These are phyloP conservation scores for Rhodotorula kratochvilovae DNA, from an alignment of 768 basidiomycete genomes.

Conservation along the genomic window DNA sequence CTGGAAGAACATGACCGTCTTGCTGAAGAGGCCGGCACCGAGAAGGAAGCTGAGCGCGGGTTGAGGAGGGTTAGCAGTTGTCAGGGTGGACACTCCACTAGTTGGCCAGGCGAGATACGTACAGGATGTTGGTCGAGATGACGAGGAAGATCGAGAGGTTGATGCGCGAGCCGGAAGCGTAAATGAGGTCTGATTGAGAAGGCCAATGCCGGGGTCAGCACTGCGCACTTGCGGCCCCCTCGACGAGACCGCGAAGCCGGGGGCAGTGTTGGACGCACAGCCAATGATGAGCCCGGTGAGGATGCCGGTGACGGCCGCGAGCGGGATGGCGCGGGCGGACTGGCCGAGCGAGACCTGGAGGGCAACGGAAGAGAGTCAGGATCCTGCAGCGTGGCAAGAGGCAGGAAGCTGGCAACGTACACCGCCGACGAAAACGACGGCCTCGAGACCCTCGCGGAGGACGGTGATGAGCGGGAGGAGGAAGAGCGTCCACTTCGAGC, in stretches of 20 bases:
- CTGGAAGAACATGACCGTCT: slow-evolving; percentile 68
- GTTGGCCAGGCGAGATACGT: not conserved
- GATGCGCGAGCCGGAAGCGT: slow-evolving; percentile 71
- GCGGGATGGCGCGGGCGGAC: slow-evolving; percentile 67
- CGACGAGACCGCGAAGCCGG: not conserved
- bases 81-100: not conserved
- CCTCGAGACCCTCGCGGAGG: slow-evolving; percentile 88
- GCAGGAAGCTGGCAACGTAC: slow-evolving; percentile 46
- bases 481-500: slow-evolving; percentile 74
- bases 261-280: slow-evolving; percentile 41
- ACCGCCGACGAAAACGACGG: slow-evolving; percentile 87
- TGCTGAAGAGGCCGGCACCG: slow-evolving; percentile 87
- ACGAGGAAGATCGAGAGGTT: slow-evolving; percentile 83
- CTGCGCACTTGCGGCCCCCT: not conserved
- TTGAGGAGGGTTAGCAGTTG: too few relatives aligned
- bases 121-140: slow-evolving; percentile 79
- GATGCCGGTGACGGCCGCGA: slow-evolving; percentile 81
- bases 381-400: too few relatives aligned
- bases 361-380: not conserved
- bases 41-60: slow-evolving; percentile 60
- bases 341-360: slow-evolving; percentile 66
- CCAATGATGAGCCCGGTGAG: slow-evolving; percentile 71
- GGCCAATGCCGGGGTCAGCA: not conserved
- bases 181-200: slow-evolving; percentile 56
- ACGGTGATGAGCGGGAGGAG: slow-evolving; percentile 86